Evolutionary conservation across 164 flowering plant species (phyloP).

Genomic region (Piper betle): DNA sequence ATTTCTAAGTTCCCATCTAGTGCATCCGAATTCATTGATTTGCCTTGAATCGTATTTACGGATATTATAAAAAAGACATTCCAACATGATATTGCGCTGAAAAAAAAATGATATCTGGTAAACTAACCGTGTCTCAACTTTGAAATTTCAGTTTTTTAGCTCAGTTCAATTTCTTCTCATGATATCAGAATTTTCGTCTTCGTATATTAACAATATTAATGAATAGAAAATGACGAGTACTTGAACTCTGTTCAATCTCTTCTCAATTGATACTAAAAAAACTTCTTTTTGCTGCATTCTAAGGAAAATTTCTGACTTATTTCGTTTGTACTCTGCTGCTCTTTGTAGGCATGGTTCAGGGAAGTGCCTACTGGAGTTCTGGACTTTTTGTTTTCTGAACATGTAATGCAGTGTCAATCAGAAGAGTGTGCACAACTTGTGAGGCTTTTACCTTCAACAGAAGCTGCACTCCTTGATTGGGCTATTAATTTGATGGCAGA

Average conservation of each 20-base stretch:
- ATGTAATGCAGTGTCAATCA: constrained; percentile 61
- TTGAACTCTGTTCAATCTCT: background rate
- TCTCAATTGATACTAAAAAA: background rate
- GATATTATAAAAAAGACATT: too few species aligned
- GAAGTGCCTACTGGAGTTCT: constrained; percentile 75
- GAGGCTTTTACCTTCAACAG: constrained; percentile 55
- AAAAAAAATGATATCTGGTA: too few species aligned
- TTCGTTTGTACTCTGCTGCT: background rate
- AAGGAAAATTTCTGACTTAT: too few species aligned
- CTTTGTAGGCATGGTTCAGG: constrained; percentile 73
- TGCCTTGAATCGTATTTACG: too few species aligned
- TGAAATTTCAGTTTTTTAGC: too few species aligned
- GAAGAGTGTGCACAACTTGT: constrained; percentile 62
- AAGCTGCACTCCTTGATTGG: constrained; percentile 76
- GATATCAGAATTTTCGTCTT: too few species aligned
- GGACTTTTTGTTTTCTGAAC: constrained; percentile 64
- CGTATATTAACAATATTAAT: too few species aligned
- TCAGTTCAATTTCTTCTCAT: too few species aligned
- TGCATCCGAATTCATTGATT: background rate
- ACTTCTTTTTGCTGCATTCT: background rate
- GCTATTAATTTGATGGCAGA: constrained; percentile 88
- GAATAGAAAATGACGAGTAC: too few species aligned
- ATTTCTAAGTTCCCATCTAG: background rate
- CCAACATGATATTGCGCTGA: too few species aligned
- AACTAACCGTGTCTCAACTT: too few species aligned